phyloP scores from a whole-genome alignment of 1,139 yeast genomes.

The Candida labiduridarum region DNA sequence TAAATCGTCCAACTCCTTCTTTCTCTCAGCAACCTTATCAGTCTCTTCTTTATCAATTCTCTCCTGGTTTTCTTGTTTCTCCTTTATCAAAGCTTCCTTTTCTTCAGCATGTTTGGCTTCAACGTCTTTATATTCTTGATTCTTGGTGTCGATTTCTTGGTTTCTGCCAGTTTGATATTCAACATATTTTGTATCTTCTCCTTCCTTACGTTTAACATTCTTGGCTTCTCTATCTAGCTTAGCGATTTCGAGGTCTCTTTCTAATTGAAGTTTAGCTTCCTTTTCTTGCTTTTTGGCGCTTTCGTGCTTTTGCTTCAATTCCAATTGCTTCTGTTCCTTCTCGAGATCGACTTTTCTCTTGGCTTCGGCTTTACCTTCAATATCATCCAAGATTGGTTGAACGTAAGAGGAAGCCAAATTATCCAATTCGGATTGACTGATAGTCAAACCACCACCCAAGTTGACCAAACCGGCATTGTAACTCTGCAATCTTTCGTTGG shows the following conservation, averaged over 20 bases:
- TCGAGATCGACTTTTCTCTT: slow-evolving; percentile 67
- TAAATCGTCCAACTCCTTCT: slow-evolving; percentile 45
- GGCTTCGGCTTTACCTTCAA: slow-evolving; percentile 66
- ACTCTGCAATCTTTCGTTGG: slow-evolving; percentile 54
- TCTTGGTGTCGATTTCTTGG: slow-evolving; percentile 39
- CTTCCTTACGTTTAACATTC: slow-evolving; percentile 43
- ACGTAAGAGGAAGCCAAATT: slow-evolving; percentile 82
- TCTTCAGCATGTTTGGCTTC: slow-evolving; percentile 37
- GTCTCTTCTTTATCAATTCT: slow-evolving; percentile 47
- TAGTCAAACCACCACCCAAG: slow-evolving; percentile 86
- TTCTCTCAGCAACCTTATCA: slow-evolving; percentile 41
- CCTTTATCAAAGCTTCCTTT: slow-evolving; percentile 39
- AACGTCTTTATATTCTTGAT: slow-evolving; percentile 36
- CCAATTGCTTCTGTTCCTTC: slow-evolving; percentile 33
- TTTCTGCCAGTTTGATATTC: slow-evolving; percentile 37
- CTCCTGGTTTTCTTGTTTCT: slow-evolving; percentile 44
- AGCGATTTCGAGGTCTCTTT: slow-evolving; percentile 40
- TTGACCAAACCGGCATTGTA: slow-evolving; percentile 60
- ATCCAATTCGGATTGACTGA: slow-evolving; percentile 76
- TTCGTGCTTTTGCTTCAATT: slow-evolving; percentile 34
- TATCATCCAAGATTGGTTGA: slow-evolving; percentile 80
- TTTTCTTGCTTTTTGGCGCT: slow-evolving; percentile 54
- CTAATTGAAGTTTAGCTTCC: slow-evolving; percentile 52
- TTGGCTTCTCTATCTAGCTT: slow-evolving; percentile 39
- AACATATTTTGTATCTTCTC: slow-evolving; percentile 39